Conservation (phyloP, 225 moss, liverwort and hornwort species). For the Rhytidiadelphus loreus region DNA sequence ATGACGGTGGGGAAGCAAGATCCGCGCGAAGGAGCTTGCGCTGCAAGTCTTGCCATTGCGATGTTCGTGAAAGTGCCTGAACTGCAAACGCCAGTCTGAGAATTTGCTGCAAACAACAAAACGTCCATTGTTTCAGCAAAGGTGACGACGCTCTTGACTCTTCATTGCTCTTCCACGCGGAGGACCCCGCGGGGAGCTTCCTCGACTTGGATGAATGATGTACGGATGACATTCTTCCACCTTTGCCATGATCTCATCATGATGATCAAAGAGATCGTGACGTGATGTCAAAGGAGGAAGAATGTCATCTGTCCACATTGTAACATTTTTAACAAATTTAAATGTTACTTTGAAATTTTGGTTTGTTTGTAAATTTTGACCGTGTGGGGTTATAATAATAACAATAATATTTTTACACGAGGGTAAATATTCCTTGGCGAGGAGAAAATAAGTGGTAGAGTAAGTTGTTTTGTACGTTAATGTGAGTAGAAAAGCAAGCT, state of each 20-base stretch:
- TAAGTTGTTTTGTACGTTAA: rapidly evolving
- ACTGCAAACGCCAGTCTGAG: not conserved
- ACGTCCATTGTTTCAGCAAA: not conserved
- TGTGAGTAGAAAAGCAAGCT: not conserved
- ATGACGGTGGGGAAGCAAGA: not conserved
- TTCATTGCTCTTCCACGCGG: not conserved
- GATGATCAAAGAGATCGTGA: not conserved
- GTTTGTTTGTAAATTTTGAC: not conserved
- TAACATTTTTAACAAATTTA: too few relatives aligned
- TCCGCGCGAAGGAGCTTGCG: not conserved
- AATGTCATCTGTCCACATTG: not conserved
- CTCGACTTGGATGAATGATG: not conserved
- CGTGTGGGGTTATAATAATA: too few relatives aligned
- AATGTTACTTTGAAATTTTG: not conserved
- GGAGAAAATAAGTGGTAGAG: not conserved
- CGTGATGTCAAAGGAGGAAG: not conserved
- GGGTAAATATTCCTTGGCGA: not conserved
- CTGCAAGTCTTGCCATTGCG: not conserved
- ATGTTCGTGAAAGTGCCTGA: too few relatives aligned
- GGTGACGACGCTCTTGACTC: not conserved
- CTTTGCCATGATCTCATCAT: not conserved
- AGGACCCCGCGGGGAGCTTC: not conserved
- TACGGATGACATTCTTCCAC: not conserved
- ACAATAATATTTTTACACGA: not conserved
- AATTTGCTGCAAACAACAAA: not conserved